These are phyloP conservation scores for Artemisia tridentata DNA, from an alignment of 129 eudicot genomes.

Conservation along the genomic window DNA sequence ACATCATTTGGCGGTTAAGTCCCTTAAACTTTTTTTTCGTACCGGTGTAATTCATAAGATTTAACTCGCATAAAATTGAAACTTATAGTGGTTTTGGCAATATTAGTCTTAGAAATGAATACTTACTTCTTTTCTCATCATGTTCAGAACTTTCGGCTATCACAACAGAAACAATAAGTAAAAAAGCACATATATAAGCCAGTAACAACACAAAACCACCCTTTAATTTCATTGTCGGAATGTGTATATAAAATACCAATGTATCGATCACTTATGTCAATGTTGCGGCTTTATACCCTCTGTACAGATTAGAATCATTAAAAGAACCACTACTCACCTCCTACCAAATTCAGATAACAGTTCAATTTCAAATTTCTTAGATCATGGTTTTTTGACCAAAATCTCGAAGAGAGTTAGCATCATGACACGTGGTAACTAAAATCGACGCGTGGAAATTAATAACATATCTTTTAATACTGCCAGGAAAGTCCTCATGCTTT, in stretches of 20 bases:
- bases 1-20: too few species aligned
- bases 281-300: neutral
- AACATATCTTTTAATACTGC: neutral
- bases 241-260: neutral
- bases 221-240: slow-evolving; percentile 28
- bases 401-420: slow-evolving; percentile 1
- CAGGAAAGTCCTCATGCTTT: neutral
- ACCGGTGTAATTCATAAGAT: too few species aligned
- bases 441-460: slow-evolving; percentile 4
- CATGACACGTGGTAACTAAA: slow-evolving; percentile 24
- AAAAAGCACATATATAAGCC: slow-evolving; percentile 17
- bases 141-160: slow-evolving; percentile 13
- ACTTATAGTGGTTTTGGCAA: too few species aligned
- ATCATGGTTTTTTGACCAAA: slow-evolving; percentile 26
- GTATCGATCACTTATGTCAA: neutral
- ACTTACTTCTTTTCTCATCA: slow-evolving; percentile 30
- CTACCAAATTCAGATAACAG: slow-evolving; percentile 25
- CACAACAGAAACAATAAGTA: slow-evolving; percentile 22
- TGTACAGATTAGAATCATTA: slow-evolving; percentile 27
- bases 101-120: neutral
- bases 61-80: too few species aligned
- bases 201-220: slow-evolving; percentile 17
- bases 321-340: slow-evolving; percentile 23
- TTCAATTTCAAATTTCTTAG: slow-evolving; percentile 29
- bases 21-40: too few species aligned